These are phyloP conservation scores for Salix suchowensis DNA, from an alignment of 345 rosid species.

Conservation along the genomic window DNA sequence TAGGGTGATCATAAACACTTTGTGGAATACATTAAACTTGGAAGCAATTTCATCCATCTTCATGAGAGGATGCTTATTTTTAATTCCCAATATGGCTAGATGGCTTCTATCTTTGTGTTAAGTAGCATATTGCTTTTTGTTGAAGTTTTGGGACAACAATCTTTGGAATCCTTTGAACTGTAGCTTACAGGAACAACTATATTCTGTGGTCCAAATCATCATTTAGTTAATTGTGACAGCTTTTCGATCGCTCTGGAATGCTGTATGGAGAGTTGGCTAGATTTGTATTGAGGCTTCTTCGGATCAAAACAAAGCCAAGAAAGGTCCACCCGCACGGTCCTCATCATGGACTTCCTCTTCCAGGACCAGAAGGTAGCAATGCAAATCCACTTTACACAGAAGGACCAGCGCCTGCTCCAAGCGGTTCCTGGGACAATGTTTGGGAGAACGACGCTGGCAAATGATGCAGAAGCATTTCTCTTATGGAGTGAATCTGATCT, in stretches of 20 bases:
- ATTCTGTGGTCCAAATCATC: background rate
- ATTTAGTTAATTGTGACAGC: slow-evolving; percentile 34
- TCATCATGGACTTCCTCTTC: slow-evolving; percentile 48
- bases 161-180: background rate
- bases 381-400: slow-evolving; percentile 45
- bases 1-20: background rate
- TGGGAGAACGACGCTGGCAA: slow-evolving; percentile 43
- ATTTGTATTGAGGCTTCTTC: slow-evolving; percentile 68
- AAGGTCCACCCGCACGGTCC: slow-evolving; percentile 48
- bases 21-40: background rate
- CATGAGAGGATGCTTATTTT: background rate
- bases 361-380: slow-evolving; percentile 18
- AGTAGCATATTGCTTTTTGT: background rate
- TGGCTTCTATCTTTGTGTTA: background rate
- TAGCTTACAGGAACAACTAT: background rate
- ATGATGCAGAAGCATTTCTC: background rate
- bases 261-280: slow-evolving; percentile 82
- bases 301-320: slow-evolving; percentile 55
- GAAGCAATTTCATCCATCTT: background rate
- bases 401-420: slow-evolving; percentile 60
- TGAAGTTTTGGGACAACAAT: background rate
- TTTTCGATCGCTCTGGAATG: slow-evolving; percentile 71
- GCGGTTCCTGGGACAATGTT: slow-evolving; percentile 72
- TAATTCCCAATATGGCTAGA: background rate
- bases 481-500: background rate